A percentile compares a stretch with the other conserved stretches of the same genome.
Conservation (phyloP, 2,329 filamentous ascomycete species). For the Lasiodiplodia sp. region DNA sequence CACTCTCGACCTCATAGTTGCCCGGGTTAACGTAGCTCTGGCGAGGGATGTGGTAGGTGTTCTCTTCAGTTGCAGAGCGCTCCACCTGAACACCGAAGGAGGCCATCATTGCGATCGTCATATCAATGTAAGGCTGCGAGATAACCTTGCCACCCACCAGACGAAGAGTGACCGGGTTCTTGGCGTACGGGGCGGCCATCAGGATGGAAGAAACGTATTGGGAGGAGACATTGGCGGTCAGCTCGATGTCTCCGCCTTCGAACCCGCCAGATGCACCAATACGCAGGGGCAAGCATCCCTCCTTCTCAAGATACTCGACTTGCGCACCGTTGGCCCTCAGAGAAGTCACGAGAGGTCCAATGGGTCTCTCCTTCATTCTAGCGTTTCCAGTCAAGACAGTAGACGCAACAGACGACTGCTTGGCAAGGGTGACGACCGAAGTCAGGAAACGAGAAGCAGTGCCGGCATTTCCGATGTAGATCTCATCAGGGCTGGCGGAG, state of each 20-base stretch:
- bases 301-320: conserved; percentile 83
- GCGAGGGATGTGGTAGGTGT: conserved; percentile 93
- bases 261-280: conserved; percentile 69
- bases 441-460: conserved; percentile 96
- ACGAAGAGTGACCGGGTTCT: conserved; percentile 86
- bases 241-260: conserved; percentile 83
- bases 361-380: conserved; percentile 94
- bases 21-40: conserved; percentile 82
- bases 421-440: conserved; percentile 85
- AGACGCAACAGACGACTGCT: conserved; percentile 67
- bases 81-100: conserved; percentile 85
- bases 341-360: conserved; percentile 91
- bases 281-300: conserved; percentile 82
- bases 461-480: conserved; percentile 96
- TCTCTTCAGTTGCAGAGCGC: conserved; percentile 76
- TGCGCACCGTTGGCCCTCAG: conserved; percentile 85
- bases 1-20: conserved; percentile 92
- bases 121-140: conserved; percentile 96
- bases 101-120: conserved; percentile 98
- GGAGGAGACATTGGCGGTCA: conserved; percentile 96
- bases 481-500: conserved; percentile 73
- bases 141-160: conserved; percentile 97
- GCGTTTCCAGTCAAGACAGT: conserved; percentile 92
- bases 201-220: conserved; percentile 97
- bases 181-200: conserved; percentile 97